phyloP scores from a whole-genome alignment of 768 basidiomycete genomes.

The Pulveroboletus sp. region DNA sequence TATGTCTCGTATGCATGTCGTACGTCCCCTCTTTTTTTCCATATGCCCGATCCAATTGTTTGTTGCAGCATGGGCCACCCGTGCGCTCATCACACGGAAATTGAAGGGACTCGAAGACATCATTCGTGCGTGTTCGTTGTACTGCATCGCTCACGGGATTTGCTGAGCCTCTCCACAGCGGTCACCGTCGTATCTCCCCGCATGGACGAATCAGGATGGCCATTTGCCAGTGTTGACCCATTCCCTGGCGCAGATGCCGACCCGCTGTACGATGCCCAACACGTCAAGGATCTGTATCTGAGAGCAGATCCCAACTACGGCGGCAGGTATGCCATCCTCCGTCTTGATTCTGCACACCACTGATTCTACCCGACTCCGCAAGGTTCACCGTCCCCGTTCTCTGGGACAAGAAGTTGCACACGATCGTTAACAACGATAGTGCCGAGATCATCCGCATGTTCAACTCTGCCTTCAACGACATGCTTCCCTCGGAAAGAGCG shows the following conservation, averaged over 20 bases:
- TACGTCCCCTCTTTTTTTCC: constrained; percentile 30
- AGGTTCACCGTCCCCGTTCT: constrained; percentile 87
- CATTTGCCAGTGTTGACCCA: constrained; percentile 65
- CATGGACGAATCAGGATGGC: constrained; percentile 85
- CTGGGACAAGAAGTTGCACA: constrained; percentile 86
- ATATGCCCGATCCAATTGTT: neutral
- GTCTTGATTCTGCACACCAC: neutral
- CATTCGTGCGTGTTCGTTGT: constrained; percentile 51
- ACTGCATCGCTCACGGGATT: neutral
- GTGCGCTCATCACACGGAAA: constrained; percentile 82
- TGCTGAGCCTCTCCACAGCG: constrained; percentile 37
- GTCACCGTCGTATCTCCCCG: constrained; percentile 80
- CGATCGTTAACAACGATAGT: constrained; percentile 94
- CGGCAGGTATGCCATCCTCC: constrained; percentile 49
- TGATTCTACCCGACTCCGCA: no score
- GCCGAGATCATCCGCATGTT: constrained; percentile 94
- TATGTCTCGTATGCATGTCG: constrained; percentile 87
- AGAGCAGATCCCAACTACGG: constrained; percentile 65
- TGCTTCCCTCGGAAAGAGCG: constrained; percentile 62
- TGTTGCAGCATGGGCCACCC: constrained; percentile 83
- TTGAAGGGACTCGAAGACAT: constrained; percentile 88
- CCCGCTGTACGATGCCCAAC: constrained; percentile 59
- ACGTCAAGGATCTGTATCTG: constrained; percentile 84
- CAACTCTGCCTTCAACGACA: constrained; percentile 78
- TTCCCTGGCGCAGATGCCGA: constrained; percentile 77